phyloP scores from a whole-genome alignment of 257 asterid species.

The Sherardia arvensis region DNA sequence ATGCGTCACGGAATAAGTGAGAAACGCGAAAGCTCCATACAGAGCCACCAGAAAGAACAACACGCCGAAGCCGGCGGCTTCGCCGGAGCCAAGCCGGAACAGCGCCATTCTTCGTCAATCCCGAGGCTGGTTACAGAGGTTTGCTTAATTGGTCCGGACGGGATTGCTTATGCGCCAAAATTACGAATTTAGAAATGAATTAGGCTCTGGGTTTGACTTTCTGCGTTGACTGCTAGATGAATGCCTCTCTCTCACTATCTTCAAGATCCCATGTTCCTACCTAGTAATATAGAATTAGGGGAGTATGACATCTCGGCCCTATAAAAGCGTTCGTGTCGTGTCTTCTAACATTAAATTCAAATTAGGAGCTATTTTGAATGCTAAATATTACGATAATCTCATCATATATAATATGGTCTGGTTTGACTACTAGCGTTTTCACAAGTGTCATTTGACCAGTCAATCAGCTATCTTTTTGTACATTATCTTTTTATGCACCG shows the following conservation, averaged over 20 bases:
- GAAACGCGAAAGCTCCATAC: slow-evolving; percentile 45
- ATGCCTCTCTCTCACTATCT: neutral
- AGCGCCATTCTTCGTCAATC: slow-evolving; percentile 36
- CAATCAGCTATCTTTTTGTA: too few relatives aligned
- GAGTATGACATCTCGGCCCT: neutral
- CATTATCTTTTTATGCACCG: too few relatives aligned
- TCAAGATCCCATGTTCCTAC: neutral
- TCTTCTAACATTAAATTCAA: too few relatives aligned
- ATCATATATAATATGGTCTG: too few relatives aligned
- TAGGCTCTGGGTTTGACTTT: neutral
- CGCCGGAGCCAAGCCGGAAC: slow-evolving; percentile 47
- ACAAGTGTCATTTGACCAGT: too few relatives aligned
- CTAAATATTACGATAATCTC: too few relatives aligned
- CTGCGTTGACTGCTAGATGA: neutral
- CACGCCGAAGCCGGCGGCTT: slow-evolving; percentile 60
- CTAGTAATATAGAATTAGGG: neutral
- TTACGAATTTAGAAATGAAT: neutral
- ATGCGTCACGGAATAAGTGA: slow-evolving; percentile 46
- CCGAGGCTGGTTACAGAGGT: neutral
- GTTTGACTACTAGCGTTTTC: too few relatives aligned
- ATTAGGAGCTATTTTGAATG: too few relatives aligned
- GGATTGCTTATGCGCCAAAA: neutral
- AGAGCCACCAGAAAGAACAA: slow-evolving; percentile 37
- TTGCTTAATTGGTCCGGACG: too few relatives aligned
- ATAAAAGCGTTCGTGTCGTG: neutral